Conservation (phyloP, 176 grass and related monocot species). For the Cymbopogon citratus region DNA sequence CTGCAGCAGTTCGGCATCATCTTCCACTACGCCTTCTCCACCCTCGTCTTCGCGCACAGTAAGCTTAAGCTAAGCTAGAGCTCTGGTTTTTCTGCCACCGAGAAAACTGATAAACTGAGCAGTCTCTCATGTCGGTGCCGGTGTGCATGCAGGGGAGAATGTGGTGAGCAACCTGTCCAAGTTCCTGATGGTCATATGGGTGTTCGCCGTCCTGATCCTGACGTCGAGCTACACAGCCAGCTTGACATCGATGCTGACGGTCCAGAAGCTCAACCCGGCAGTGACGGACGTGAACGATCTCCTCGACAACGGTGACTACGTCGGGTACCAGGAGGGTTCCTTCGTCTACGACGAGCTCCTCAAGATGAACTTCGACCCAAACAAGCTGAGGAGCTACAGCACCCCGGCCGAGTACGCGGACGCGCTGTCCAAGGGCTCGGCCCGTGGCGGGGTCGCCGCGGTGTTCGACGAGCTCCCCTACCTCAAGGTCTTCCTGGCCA, state of each 20-base stretch:
- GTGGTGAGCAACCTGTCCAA: constrained; percentile 60
- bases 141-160: constrained; percentile 50
- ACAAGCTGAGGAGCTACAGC: constrained; percentile 37
- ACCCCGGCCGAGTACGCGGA: constrained; percentile 41
- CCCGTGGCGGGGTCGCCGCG: constrained; percentile 38
- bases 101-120: neutral
- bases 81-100: neutral
- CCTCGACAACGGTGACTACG: constrained; percentile 22
- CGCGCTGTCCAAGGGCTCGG: constrained; percentile 38
- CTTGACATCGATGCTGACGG: constrained; percentile 67
- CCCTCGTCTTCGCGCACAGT: constrained; percentile 57
- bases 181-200: constrained; percentile 52
- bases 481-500: constrained; percentile 40
- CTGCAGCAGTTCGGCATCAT: constrained; percentile 45
- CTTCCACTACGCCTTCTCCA: constrained; percentile 67
- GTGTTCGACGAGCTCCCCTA: constrained; percentile 67
- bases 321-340: constrained; percentile 54
- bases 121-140: neutral
- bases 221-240: constrained; percentile 70
- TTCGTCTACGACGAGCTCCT: constrained; percentile 35
- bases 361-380: neutral
- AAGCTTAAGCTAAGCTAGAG: neutral
- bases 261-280: constrained; percentile 49
- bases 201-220: constrained; percentile 67
- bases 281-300: constrained; percentile 44